Conservation (phyloP, 106 monocot species). For the Hemerocallis citrina region DNA sequence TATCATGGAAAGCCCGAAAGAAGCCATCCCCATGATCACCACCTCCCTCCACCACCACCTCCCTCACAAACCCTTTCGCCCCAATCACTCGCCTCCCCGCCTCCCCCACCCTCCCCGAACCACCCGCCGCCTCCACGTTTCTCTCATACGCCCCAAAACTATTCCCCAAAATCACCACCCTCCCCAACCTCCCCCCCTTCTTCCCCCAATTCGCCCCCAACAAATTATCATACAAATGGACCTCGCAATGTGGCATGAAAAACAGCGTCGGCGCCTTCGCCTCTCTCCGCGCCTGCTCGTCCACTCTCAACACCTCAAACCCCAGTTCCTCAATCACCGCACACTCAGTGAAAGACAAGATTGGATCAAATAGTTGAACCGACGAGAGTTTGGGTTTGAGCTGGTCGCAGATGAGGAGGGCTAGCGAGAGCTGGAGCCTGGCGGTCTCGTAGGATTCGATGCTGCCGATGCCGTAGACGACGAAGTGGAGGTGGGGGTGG, state of each 20-base stretch:
- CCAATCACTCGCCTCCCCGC: conserved; percentile 31
- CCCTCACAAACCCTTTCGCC: conserved; percentile 34
- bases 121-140: conserved; percentile 22
- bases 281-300: conserved; percentile 55
- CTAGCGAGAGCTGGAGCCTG: conserved; percentile 69
- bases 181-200: conserved; percentile 30
- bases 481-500: conserved; percentile 15
- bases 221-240: conserved; percentile 61
- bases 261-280: conserved; percentile 55
- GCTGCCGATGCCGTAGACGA: conserved; percentile 84
- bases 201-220: conserved; percentile 50
- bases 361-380: conserved; percentile 72
- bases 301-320: conserved; percentile 16
- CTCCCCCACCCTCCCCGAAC: conserved; percentile 19
- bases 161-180: conserved; percentile 67
- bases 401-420: conserved; percentile 38
- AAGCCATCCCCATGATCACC: conserved; percentile 24
- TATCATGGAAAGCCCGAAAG: conserved; percentile 53
- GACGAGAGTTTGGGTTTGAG: conserved; percentile 16
- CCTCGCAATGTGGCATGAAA: conserved; percentile 97
- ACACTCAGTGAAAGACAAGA: conserved; percentile 68
- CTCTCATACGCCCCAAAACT: conserved; percentile 56
- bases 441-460: conserved; percentile 51
- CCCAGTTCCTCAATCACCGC: conserved; percentile 38
- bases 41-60: conserved; percentile 36